These are phyloP conservation scores for Magnusiomyces fungicola DNA, from an alignment of 1,139 yeast genomes.

Conservation along the genomic window DNA sequence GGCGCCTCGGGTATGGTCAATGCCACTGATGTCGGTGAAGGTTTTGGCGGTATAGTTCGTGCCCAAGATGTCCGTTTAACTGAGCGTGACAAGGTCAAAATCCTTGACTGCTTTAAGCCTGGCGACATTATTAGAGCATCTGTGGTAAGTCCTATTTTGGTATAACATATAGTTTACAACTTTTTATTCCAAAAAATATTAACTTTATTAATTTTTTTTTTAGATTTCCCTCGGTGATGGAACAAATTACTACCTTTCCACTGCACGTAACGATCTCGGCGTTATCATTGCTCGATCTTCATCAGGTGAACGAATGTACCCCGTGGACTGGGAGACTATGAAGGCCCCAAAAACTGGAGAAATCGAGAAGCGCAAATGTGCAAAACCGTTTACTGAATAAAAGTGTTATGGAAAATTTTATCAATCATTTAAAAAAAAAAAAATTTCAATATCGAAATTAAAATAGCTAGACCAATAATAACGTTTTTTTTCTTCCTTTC, in stretches of 20 bases:
- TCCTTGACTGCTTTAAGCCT: conserved; percentile 74
- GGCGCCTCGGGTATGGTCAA: conserved; percentile 22
- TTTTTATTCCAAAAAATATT: too few relatives aligned
- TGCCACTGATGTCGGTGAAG: conserved; percentile 75
- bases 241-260: conserved; percentile 75
- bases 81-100: conserved; percentile 79
- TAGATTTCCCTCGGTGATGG: conserved; percentile 86
- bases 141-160: conserved; percentile 21
- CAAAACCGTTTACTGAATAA: conserved; percentile 56
- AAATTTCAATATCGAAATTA: not conserved
- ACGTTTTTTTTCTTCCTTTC: too few relatives aligned
- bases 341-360: conserved; percentile 66
- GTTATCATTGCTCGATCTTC: conserved; percentile 73
- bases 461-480: too few relatives aligned
- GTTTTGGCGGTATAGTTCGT: conserved; percentile 82
- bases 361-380: conserved; percentile 79
- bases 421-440: not conserved
- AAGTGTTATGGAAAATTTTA: not conserved
- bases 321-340: conserved; percentile 97
- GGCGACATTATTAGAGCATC: conserved; percentile 87
- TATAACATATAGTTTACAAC: not conserved
- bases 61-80: conserved; percentile 86
- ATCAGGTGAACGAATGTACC: conserved; percentile 76
- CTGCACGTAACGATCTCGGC: conserved; percentile 88
- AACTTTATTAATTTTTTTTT: conserved; percentile 33